A percentile compares a stretch with the other conserved stretches of the same genome.
These are phyloP conservation scores for Hypoxylon sp. DNA, from an alignment of 2,329 filamentous ascomycete species.

Conservation along the genomic window DNA sequence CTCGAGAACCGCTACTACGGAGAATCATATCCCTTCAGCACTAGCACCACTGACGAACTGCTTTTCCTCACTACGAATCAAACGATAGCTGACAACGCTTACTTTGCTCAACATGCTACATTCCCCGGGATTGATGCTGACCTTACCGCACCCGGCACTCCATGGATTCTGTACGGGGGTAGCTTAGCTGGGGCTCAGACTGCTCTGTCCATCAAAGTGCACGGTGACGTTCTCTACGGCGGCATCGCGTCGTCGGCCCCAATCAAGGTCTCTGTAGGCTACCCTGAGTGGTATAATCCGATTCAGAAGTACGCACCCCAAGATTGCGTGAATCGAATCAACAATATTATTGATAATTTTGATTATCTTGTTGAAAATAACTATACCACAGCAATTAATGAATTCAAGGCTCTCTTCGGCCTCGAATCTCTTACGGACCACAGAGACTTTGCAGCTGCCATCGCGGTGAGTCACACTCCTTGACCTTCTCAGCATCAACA, in stretches of 20 bases:
- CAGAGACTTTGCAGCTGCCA: constrained; percentile 64
- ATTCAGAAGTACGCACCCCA: constrained; percentile 65
- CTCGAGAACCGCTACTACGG: constrained; percentile 68
- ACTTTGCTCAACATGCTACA: constrained; percentile 64
- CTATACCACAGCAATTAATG: constrained; percentile 59
- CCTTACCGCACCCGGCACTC: constrained; percentile 61
- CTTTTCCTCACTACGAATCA: constrained; percentile 66
- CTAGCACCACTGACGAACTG: constrained; percentile 64
- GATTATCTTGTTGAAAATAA: constrained; percentile 62
- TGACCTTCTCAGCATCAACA: background rate
- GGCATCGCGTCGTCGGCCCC: constrained; percentile 65
- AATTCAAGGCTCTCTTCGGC: constrained; percentile 65
- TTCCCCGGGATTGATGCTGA: constrained; percentile 60
- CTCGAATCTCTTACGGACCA: constrained; percentile 61
- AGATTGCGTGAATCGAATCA: constrained; percentile 65
- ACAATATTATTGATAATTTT: constrained; percentile 65
- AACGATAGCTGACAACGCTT: constrained; percentile 66
- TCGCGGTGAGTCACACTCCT: constrained; percentile 52
- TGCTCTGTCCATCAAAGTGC: constrained; percentile 61
- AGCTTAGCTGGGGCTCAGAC: constrained; percentile 53
- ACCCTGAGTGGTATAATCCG: constrained; percentile 65
- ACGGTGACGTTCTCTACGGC: constrained; percentile 62
- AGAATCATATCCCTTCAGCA: constrained; percentile 63
- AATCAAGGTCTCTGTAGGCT: constrained; percentile 59
- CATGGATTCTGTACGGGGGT: constrained; percentile 54